Conservation (phyloP, 176 grass and related monocot species). For the Phoenix dactylifera region DNA sequence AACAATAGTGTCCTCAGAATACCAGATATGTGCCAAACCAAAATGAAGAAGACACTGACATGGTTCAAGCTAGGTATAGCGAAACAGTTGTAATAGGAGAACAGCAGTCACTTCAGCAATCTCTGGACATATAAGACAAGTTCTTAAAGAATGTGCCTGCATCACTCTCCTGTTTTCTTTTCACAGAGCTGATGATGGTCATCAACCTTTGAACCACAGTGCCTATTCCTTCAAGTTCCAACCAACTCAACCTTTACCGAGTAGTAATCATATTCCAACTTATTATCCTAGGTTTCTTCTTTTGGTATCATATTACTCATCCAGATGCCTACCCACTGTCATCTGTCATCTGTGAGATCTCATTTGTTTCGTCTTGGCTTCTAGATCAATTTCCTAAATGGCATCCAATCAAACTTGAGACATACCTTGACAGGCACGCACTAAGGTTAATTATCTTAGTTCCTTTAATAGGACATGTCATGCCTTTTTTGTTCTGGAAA, state of each 20-base stretch:
- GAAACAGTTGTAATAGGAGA: too few species aligned
- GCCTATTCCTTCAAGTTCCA: constrained; percentile 38
- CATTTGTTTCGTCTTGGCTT: constrained; percentile 93
- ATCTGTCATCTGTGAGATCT: constrained; percentile 90
- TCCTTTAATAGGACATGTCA: too few species aligned
- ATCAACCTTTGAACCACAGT: constrained; percentile 83
- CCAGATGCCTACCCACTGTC: constrained; percentile 75
- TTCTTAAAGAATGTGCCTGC: too few species aligned
- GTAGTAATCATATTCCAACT: constrained; percentile 72
- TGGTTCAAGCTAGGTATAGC: too few species aligned
- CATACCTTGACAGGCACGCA: constrained; percentile 74
- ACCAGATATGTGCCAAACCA: too few species aligned
- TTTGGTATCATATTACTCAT: constrained; percentile 84
- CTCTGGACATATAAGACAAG: too few species aligned
- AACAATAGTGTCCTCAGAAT: too few species aligned
- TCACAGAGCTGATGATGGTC: constrained; percentile 87
- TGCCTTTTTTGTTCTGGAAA: too few species aligned
- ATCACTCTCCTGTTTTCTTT: constrained; percentile 13
- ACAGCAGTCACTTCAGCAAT: too few species aligned
- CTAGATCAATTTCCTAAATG: constrained; percentile 89
- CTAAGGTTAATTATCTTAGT: constrained; percentile 36
- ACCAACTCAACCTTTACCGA: constrained; percentile 65
- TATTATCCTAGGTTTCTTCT: constrained; percentile 88
- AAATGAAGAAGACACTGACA: too few species aligned
- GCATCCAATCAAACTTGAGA: constrained; percentile 83